A percentile compares a stretch with the other conserved stretches of the same genome.
phyloP scores from a whole-genome alignment of 208 protist species.

The Crithidia mellificae region DNA sequence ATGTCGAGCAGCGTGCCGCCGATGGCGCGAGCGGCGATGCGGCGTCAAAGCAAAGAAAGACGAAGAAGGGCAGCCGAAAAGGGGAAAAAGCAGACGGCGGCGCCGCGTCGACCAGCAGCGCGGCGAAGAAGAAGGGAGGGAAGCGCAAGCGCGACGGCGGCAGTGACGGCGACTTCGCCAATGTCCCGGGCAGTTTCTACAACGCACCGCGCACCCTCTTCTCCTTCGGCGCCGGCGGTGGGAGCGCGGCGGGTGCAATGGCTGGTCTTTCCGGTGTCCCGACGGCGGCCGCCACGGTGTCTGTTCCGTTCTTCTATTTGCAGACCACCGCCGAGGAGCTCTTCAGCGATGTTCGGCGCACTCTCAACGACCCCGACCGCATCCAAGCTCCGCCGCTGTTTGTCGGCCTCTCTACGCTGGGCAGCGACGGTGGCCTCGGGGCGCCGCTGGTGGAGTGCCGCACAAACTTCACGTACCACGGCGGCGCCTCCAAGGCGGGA shows the following conservation, averaged over 20 bases:
- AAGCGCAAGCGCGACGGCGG: neutral
- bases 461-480: conserved; percentile 34
- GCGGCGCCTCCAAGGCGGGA: conserved; percentile 19
- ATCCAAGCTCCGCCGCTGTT: conserved; percentile 86
- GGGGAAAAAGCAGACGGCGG: neutral
- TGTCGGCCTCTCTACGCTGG: conserved; percentile 47
- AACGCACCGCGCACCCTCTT: conserved; percentile 44
- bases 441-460: conserved; percentile 15
- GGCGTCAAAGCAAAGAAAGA: too few relatives aligned
- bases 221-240: conserved; percentile 34
- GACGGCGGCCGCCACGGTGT: conserved; percentile 17
- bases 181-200: neutral
- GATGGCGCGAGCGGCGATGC: neutral
- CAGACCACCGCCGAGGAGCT: conserved; percentile 39
- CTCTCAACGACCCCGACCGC: conserved; percentile 77
- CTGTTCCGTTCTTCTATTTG: conserved; percentile 44
- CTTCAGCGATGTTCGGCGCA: conserved; percentile 46
- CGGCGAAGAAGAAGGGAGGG: conserved; percentile 13
- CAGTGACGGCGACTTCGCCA: neutral
- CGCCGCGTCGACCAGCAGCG: neutral
- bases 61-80: conserved; percentile 11
- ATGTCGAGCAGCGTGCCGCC: neutral
- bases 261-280: conserved; percentile 14
- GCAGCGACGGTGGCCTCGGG: neutral
- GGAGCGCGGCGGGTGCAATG: neutral